Conservation (phyloP, 139 green algal genomes). For the Tetratostichococcus sp. region DNA sequence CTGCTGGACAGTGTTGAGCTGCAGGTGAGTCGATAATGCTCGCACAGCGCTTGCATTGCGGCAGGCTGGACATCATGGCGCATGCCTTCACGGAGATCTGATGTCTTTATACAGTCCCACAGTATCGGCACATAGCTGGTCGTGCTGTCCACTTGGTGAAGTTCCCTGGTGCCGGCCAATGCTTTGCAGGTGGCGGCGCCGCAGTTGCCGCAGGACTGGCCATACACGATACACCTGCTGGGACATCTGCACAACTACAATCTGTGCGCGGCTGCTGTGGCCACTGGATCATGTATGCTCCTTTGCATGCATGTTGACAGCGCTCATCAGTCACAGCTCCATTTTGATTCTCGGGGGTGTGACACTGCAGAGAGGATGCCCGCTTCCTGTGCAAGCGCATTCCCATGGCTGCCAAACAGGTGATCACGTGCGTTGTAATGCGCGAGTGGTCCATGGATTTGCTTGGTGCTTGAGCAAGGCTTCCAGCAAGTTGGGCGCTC, state of each 20-base stretch:
- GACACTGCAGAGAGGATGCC: slow-evolving; percentile 32
- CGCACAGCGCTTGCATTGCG: neutral
- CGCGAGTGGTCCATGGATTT: too few species aligned
- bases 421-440: neutral
- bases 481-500: too few species aligned
- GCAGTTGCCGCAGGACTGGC: slow-evolving; percentile 33
- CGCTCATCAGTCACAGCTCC: too few species aligned
- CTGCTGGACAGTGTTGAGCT: neutral
- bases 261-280: slow-evolving; percentile 20
- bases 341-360: too few species aligned
- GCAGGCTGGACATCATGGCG: too few species aligned
- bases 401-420: slow-evolving; percentile 22
- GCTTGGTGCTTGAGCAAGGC: too few species aligned
- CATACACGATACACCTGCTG: slow-evolving; percentile 34
- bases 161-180: too few species aligned
- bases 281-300: neutral
- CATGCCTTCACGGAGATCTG: too few species aligned
- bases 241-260: slow-evolving; percentile 41
- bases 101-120: too few species aligned
- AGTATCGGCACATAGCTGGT: too few species aligned
- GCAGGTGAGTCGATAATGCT: neutral
- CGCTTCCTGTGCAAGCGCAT: slow-evolving; percentile 46
- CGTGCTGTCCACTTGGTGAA: too few species aligned
- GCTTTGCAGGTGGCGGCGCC: neutral
- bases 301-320: neutral